These are phyloP conservation scores for Isabelozyma rhagii DNA, from an alignment of 805 yeast species.

Conservation along the genomic window DNA sequence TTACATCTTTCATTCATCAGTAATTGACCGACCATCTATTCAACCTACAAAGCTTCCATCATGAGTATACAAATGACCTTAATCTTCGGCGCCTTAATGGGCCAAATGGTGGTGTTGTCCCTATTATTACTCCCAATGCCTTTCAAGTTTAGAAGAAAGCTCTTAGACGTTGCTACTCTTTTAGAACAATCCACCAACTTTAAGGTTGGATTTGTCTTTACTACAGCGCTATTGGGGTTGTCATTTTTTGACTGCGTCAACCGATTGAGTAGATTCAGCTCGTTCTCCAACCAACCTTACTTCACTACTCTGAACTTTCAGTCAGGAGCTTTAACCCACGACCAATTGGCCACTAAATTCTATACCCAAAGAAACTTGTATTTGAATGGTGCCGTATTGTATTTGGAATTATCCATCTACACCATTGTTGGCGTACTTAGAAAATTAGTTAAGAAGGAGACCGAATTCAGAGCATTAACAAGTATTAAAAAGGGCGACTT, in stretches of 20 bases:
- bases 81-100: slow-evolving; percentile 45
- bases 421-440: slow-evolving; percentile 52
- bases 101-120: slow-evolving; percentile 50
- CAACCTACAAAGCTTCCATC: slow-evolving; percentile 5
- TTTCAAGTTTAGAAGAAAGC: slow-evolving; percentile 39
- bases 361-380: slow-evolving; percentile 63
- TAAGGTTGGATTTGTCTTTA: slow-evolving; percentile 43
- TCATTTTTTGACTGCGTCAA: slow-evolving; percentile 56
- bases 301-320: slow-evolving; percentile 9
- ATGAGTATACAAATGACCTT: slow-evolving; percentile 47
- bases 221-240: slow-evolving; percentile 40
- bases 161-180: slow-evolving; percentile 34
- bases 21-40: neutral
- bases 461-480: slow-evolving; percentile 20
- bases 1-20: neutral
- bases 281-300: slow-evolving; percentile 18
- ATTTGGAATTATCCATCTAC: slow-evolving; percentile 50
- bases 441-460: slow-evolving; percentile 48
- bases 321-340: slow-evolving; percentile 32
- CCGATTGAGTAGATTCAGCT: slow-evolving; percentile 28
- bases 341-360: slow-evolving; percentile 56
- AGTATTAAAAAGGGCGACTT: slow-evolving; percentile 7
- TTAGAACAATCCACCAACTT: slow-evolving; percentile 37
- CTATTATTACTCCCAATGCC: slow-evolving; percentile 57
- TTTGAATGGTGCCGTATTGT: slow-evolving; percentile 60